Evolutionary conservation across 2,329 filamentous ascomycete species (phyloP).

Genomic region (Calonectria pseudoreteaudii): DNA sequence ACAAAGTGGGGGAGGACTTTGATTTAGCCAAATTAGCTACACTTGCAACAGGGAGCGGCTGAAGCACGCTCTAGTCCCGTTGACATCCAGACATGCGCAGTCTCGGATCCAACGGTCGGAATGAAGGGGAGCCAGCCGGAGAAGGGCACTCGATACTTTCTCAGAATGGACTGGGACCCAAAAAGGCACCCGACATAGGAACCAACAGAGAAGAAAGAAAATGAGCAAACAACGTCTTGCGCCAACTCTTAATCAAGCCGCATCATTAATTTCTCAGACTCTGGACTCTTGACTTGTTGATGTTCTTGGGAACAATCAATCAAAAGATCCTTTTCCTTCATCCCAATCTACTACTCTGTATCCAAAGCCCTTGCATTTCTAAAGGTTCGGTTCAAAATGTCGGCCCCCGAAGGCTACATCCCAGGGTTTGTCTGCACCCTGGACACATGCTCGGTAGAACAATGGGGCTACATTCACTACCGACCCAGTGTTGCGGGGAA

Average conservation of each 20-base stretch:
- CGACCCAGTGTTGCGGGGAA: slow-evolving; percentile 29
- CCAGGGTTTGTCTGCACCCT: slow-evolving; percentile 30
- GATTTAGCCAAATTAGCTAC: slow-evolving; percentile 22
- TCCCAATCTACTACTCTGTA: slow-evolving; percentile 3
- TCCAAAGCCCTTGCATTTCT: not conserved
- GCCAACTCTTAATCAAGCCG: slow-evolving; percentile 7
- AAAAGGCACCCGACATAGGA: not conserved
- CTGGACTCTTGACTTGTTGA: not conserved
- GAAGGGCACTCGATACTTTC: not conserved
- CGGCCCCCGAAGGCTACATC: slow-evolving; percentile 29
- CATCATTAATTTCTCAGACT: not conserved
- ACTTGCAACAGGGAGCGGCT: slow-evolving; percentile 9
- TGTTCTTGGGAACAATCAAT: slow-evolving; percentile 22
- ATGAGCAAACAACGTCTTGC: slow-evolving; percentile 3
- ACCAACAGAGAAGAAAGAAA: slow-evolving; percentile 11
- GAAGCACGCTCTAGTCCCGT: not conserved
- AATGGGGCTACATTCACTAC: slow-evolving; percentile 33
- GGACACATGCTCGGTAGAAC: slow-evolving; percentile 31
- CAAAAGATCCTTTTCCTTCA: not conserved
- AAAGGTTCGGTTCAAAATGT: slow-evolving; percentile 21
- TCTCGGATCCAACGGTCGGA: slow-evolving; percentile 24
- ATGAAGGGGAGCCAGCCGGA: slow-evolving; percentile 24
- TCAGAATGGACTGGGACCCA: slow-evolving; percentile 9
- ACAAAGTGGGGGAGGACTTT: not conserved
- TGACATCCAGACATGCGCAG: not conserved